Evolutionary conservation across 1,284 basidiomycete species (phyloP).

Genomic region (Pholiota adiposa): DNA sequence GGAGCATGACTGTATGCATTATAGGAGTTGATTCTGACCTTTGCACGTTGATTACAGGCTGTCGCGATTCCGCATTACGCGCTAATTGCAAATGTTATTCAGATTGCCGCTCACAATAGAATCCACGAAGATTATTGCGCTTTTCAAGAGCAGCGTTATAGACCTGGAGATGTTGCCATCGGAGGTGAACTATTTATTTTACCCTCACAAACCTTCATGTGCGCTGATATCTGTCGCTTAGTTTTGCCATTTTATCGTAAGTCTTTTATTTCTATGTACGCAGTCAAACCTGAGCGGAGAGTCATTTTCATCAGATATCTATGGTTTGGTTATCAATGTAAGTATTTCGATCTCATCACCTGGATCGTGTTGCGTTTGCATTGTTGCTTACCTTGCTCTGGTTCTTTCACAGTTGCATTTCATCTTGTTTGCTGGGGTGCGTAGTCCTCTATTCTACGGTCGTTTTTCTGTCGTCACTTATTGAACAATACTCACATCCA

Average conservation of each 20-base stretch:
- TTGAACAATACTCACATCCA: too few relatives aligned
- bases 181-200: constrained; percentile 24
- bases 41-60: too few relatives aligned
- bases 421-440: constrained; percentile 56
- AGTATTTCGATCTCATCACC: constrained; percentile 21
- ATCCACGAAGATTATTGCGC: constrained; percentile 41
- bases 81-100: constrained; percentile 62
- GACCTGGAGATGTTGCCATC: constrained; percentile 51
- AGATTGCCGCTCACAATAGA: constrained; percentile 52
- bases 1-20: too few relatives aligned
- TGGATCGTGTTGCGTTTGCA: background rate
- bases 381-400: background rate
- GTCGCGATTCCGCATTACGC: constrained; percentile 67
- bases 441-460: constrained; percentile 10
- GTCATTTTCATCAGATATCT: constrained; percentile 56
- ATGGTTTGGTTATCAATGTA: constrained; percentile 69
- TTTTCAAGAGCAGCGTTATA: constrained; percentile 44
- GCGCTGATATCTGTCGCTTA: constrained; percentile 6
- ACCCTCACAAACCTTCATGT: background rate
- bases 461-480: too few relatives aligned
- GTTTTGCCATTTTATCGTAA: constrained; percentile 53
- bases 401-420: constrained; percentile 50
- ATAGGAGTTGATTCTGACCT: too few relatives aligned
- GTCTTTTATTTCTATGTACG: constrained; percentile 3
- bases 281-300: background rate